Evolutionary conservation across 2,329 filamentous ascomycete species (phyloP).

Genomic region (Exophiala dermatitidis): DNA sequence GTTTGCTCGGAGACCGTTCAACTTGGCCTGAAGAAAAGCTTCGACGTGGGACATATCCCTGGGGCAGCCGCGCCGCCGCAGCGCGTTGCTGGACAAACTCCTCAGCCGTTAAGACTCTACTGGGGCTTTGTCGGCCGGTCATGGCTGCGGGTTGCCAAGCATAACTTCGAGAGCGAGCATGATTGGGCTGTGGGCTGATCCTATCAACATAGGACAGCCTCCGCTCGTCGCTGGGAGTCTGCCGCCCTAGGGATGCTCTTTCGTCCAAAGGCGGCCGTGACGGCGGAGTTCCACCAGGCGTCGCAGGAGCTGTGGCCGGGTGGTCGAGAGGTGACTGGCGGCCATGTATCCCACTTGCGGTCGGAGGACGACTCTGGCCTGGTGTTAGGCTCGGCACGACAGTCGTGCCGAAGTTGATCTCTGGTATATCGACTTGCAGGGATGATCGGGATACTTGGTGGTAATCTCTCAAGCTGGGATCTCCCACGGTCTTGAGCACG

Average conservation of each 20-base stretch:
- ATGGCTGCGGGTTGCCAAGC: slow-evolving; percentile 68
- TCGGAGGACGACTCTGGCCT: slow-evolving; percentile 46
- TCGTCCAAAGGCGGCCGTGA: slow-evolving; percentile 7
- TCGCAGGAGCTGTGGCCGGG: slow-evolving; percentile 9
- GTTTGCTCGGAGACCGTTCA: slow-evolving; percentile 23
- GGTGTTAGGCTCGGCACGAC: slow-evolving; percentile 55
- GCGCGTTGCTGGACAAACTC: slow-evolving; percentile 77
- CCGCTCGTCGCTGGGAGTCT: slow-evolving; percentile 9
- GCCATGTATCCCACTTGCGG: slow-evolving; percentile 43
- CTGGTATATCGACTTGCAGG: slow-evolving; percentile 50
- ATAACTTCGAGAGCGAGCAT: slow-evolving; percentile 49
- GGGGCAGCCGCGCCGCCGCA: slow-evolving; percentile 46
- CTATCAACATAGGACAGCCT: slow-evolving; percentile 6
- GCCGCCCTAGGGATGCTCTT: slow-evolving; percentile 4
- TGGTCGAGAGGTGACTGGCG: slow-evolving; percentile 20
- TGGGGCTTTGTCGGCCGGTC: slow-evolving; percentile 39
- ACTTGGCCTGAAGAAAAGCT: slow-evolving; percentile 22
- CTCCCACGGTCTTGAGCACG: slow-evolving; percentile 63
- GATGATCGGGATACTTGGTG: slow-evolving; percentile 37
- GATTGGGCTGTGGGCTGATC: slow-evolving; percentile 10
- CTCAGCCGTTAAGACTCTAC: slow-evolving; percentile 62
- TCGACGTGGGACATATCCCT: slow-evolving; percentile 36
- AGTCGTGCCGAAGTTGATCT: slow-evolving; percentile 81
- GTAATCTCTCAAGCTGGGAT: slow-evolving; percentile 38
- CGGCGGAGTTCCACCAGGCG: slow-evolving; percentile 11